Base-by-base conservation (phyloP, 306 rosid genomes). In the Cicer cuneatum region DNA sequence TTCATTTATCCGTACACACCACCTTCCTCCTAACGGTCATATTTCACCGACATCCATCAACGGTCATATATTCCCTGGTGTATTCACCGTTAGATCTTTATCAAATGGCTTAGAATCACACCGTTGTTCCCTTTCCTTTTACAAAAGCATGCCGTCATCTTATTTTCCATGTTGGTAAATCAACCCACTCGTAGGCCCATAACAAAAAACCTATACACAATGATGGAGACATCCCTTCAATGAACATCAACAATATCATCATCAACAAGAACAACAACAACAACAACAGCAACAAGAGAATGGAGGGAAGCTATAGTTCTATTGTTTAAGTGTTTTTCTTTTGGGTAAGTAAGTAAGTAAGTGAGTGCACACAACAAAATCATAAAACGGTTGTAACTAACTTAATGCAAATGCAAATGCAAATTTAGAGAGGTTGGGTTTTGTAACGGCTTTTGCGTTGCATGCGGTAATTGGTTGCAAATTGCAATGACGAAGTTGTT, bases 1-100 rank as follows among this genome's bases (percentile, higher is more conserved):
- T 4, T 51, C 13, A 8, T 49, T 51, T 19, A 8, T 49, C 89
- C 93, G 87, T 89, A 86, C 92, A 78, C 67, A 24, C 74, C 65
- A 74, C 41, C 69, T 79, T 42, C 9, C 18, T 21, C 24, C 24
- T 86, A 94, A 94, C 98, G 98, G 98, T 90, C 88, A 90, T 82
- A 85, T 87, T 81, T 86, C 81, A 78, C 90, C 89, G 88, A 86
- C 89, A 89, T 56, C 12, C 33, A 53, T 14, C 87, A 89, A 89
- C 95, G 95, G 95, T 87, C 87, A 83, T 65, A 72, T 82, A 61
- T 12, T 4, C 18, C 16, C 15, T 19, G 49, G 8, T 0, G 12
- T 88, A 8, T 66, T 38, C 39, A 40, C 93, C 97, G 83, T 90
- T 60, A 0, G 98, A 94, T 94, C 76, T n/a, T 11, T 12, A 91